Conservation (phyloP, 345 rosid genomes). For the Citrus unshiu region DNA sequence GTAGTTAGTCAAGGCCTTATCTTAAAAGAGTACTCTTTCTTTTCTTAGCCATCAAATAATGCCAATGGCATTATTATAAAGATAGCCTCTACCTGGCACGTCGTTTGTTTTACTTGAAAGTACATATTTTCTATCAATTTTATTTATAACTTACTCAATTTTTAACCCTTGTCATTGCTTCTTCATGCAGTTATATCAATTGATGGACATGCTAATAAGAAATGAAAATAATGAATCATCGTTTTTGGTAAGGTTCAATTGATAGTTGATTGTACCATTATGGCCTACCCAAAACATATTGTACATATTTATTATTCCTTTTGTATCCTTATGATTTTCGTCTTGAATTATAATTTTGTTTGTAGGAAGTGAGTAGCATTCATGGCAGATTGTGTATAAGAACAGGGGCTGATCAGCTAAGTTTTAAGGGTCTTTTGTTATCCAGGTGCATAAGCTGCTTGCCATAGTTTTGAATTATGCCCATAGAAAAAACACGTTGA, state of each 20-base stretch:
- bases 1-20: neutral
- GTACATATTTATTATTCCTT: neutral
- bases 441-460: constrained; percentile 52
- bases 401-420: constrained; percentile 50
- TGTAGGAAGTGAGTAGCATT: constrained; percentile 57
- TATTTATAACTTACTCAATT: neutral
- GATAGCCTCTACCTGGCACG: neutral
- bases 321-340: constrained; percentile 16
- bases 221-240: constrained; percentile 49
- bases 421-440: constrained; percentile 64
- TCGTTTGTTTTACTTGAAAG: neutral
- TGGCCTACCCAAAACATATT: neutral
- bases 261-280: neutral
- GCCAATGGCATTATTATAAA: neutral
- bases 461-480: neutral
- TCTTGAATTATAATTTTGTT: constrained; percentile 13
- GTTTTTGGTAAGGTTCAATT: constrained; percentile 41
- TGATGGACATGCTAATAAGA: constrained; percentile 66
- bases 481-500: neutral
- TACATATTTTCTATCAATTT: neutral
- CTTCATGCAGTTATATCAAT: constrained; percentile 59
- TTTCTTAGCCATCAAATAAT: neutral
- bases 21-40: neutral
- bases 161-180: constrained; percentile 10
- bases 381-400: constrained; percentile 87